phyloP scores from a whole-genome alignment of 2,329 filamentous ascomycete species.

The Dryadomyces quercus-mongolicae region DNA sequence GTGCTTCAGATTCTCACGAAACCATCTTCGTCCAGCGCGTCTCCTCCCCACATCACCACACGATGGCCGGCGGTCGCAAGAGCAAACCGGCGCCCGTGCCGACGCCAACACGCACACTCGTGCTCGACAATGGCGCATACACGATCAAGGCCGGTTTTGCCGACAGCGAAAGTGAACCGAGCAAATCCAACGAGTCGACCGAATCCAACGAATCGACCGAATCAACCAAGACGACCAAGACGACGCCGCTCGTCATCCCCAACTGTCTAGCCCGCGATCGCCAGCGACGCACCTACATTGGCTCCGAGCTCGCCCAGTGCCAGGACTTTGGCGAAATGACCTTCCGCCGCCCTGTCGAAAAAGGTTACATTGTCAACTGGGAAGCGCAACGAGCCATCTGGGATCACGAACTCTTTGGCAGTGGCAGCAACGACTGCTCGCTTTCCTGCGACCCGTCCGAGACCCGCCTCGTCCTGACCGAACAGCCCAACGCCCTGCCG shows the following conservation, averaged over 20 bases:
- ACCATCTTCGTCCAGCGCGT: too few relatives aligned
- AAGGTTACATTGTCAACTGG: slow-evolving; percentile 93
- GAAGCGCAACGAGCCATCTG: slow-evolving; percentile 92
- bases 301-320: slow-evolving; percentile 64
- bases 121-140: slow-evolving; percentile 88
- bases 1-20: not conserved
- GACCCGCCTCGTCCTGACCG: slow-evolving; percentile 74
- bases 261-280: slow-evolving; percentile 84
- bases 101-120: slow-evolving; percentile 55
- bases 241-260: slow-evolving; percentile 55
- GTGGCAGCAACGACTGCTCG: slow-evolving; percentile 35
- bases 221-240: too few relatives aligned
- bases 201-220: too few relatives aligned
- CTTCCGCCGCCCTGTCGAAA: slow-evolving; percentile 83
- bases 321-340: slow-evolving; percentile 80
- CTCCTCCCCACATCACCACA: too few relatives aligned
- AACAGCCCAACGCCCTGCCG: slow-evolving; percentile 73
- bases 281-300: slow-evolving; percentile 67
- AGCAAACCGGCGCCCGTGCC: slow-evolving; percentile 36
- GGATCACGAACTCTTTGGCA: slow-evolving; percentile 78
- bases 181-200: too few relatives aligned
- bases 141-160: slow-evolving; percentile 84
- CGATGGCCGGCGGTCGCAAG: slow-evolving; percentile 37
- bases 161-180: slow-evolving; percentile 13
- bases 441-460: slow-evolving; percentile 63